These are phyloP conservation scores for Sclerotinia borealis DNA, from an alignment of 2,329 filamentous ascomycete genomes.

Conservation along the genomic window DNA sequence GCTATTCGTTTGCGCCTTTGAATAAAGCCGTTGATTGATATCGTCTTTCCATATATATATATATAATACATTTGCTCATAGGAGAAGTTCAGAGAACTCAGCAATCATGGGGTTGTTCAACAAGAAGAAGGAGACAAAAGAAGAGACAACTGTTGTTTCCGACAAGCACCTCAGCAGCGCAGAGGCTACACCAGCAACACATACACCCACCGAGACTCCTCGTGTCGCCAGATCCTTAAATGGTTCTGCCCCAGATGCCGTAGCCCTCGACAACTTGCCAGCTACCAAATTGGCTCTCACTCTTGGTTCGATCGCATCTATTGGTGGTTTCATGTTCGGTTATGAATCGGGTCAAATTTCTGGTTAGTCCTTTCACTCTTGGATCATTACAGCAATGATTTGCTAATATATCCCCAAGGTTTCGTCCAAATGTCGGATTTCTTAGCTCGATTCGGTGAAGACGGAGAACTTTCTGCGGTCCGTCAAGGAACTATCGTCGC, in stretches of 20 bases:
- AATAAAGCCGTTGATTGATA: neutral
- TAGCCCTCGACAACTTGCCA: constrained; percentile 9
- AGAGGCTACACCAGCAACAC: constrained; percentile 13
- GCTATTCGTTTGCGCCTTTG: neutral
- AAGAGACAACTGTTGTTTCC: constrained; percentile 1
- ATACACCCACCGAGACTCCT: constrained; percentile 14
- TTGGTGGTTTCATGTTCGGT: constrained; percentile 53
- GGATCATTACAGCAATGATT: neutral
- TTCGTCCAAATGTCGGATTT: constrained; percentile 57
- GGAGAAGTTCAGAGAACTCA: neutral
- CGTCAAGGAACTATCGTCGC: constrained; percentile 57
- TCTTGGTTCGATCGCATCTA: constrained; percentile 46
- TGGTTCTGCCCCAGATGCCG: neutral
- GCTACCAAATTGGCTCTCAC: constrained; percentile 40
- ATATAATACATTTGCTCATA: neutral
- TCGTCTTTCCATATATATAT: neutral
- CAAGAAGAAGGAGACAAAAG: constrained; percentile 9
- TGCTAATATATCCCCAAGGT: constrained; percentile 42
- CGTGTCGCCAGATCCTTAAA: constrained; percentile 7
- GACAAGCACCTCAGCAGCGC: constrained; percentile 13
- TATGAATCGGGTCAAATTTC: constrained; percentile 37
- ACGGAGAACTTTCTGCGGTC: constrained; percentile 46
- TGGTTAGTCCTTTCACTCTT: constrained; percentile 35
- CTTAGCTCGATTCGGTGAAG: constrained; percentile 45
- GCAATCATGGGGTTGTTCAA: constrained; percentile 16